Percentiles rank a stretch among this genome's conserved stretches.
Evolutionary conservation across 2,329 filamentous ascomycete species (phyloP).

Genomic region (Fusarium falciforme): DNA sequence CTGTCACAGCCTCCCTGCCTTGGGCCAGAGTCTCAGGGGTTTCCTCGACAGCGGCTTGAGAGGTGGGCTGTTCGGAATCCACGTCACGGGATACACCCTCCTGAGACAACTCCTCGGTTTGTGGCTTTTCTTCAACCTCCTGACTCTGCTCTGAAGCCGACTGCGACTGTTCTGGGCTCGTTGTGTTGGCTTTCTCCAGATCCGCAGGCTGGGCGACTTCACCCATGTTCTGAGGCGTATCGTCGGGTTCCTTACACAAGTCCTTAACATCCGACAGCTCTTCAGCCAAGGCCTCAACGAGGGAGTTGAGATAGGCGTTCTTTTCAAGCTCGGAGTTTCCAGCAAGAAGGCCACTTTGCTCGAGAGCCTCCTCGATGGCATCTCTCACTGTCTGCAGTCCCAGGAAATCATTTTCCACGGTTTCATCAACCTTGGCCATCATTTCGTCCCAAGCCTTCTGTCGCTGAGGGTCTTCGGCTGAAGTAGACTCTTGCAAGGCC

Average conservation of each 20-base stretch:
- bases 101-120: background rate
- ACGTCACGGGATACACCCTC: background rate
- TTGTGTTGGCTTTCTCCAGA: conserved; percentile 1
- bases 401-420: conserved; percentile 67
- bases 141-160: background rate
- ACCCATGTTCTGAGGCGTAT: conserved; percentile 10
- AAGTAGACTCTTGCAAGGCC: conserved; percentile 15
- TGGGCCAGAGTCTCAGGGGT: background rate
- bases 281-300: conserved; percentile 61
- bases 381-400: conserved; percentile 64
- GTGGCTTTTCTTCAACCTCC: background rate
- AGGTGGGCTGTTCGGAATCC: background rate
- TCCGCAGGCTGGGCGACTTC: conserved; percentile 3
- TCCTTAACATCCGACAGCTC: conserved; percentile 45
- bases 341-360: conserved; percentile 64
- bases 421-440: conserved; percentile 65
- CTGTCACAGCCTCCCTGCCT: background rate
- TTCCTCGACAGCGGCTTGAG: background rate
- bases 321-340: conserved; percentile 59
- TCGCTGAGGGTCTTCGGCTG: conserved; percentile 40
- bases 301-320: conserved; percentile 60
- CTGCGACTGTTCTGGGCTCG: background rate
- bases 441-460: conserved; percentile 65
- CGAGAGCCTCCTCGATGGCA: conserved; percentile 65
- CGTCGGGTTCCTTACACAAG: conserved; percentile 24